Conservation (phyloP, 1,284 basidiomycete species). For the Leccinum subspadiceum region DNA sequence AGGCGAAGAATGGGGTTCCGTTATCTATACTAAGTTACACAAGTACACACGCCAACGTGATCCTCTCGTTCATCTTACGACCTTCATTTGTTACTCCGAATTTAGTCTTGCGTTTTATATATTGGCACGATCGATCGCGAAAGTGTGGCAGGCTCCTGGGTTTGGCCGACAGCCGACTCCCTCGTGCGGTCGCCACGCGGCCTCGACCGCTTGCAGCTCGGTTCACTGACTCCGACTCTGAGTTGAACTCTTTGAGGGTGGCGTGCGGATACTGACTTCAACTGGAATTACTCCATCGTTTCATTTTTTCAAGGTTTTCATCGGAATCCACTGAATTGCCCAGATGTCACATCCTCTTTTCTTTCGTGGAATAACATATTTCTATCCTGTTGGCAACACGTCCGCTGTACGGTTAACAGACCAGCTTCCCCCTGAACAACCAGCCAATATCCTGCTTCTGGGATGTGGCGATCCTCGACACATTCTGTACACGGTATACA, state of each 20-base stretch:
- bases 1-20: conserved; percentile 40
- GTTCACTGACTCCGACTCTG: neutral
- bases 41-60: too few species aligned
- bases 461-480: conserved; percentile 59
- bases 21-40: conserved; percentile 17
- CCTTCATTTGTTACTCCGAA: neutral
- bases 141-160: neutral
- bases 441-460: conserved; percentile 48
- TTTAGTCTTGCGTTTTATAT: neutral
- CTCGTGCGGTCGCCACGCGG: neutral
- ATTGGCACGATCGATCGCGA: neutral
- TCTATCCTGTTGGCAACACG: conserved; percentile 60
- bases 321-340: neutral
- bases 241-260: neutral
- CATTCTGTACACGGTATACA: conserved; percentile 49
- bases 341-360: conserved; percentile 38
- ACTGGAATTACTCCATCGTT: neutral
- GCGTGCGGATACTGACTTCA: neutral
- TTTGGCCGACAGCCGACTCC: neutral
- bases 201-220: neutral
- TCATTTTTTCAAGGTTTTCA: neutral
- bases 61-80: neutral
- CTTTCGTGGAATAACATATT: conserved; percentile 36
- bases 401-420: conserved; percentile 49
- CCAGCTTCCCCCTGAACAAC: conserved; percentile 44